Evolutionary conservation across 2,329 filamentous ascomycete species (phyloP), one percentile per base, ranked within the genome.

Genomic region (Pseudogymnoascus sp.): DNA sequence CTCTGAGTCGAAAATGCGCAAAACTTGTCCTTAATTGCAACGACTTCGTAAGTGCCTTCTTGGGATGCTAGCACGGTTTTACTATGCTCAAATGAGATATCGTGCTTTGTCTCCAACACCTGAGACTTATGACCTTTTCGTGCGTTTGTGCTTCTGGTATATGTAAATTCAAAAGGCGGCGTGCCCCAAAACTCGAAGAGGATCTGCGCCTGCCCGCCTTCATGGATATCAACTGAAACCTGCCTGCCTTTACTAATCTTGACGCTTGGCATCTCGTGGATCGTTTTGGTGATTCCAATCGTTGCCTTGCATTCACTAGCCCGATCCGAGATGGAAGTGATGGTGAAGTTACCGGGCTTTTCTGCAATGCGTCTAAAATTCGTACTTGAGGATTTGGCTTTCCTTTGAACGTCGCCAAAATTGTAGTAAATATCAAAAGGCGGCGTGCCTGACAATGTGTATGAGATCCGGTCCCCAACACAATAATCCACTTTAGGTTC

Each of bases 91-190:
- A 92, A 84, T 57, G 89, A 93, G 15, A 89, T 80, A 68, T 97
- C 92, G 66, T 94, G 91, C 67, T 90, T 85, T 66, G 95, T 97
- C 76, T 99, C 95, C 15, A 99, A 80, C 35, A 99, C 83, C 68
- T 86, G 81, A 37, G 87, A 85, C 70, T 86, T 89, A 73, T 91
- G 89, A 1, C 88, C 88, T 76, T 87, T 91, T 62, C 71, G 68
- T n/a, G 86, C 86, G 71, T 96, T 96, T 47, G 90, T 90, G 74
- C 88, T 94, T 64, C 94, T 83, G 18, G 91, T 97, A 73, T 96
- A 97, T 62, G 93, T 97, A 72, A 97, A 99, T 75, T 97, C 94
- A 70, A 99, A 99, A 1, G 94, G 94, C 64, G 94, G 91, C 5
- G 90, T 92, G 61, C 95, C 94, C 78, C 89, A 92, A 75, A 99